Conservation (phyloP, 257 asterid genomes). For the Nicotiana otophora region DNA sequence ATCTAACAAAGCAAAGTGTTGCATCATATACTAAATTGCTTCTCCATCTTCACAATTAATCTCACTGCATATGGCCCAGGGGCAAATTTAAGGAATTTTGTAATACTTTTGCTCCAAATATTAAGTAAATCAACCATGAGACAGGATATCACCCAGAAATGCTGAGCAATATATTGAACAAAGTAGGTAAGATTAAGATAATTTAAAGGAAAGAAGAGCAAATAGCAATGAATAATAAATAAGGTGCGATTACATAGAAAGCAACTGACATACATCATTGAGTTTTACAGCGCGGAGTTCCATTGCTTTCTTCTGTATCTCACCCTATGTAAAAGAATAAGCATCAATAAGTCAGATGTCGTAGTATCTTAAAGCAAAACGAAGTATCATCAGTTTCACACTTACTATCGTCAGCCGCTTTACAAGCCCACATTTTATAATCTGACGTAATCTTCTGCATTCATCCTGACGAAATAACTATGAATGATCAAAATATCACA, state of each 20-base stretch:
- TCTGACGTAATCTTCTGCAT: conserved; percentile 76
- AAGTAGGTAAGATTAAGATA: no score
- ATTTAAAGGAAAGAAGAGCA: background rate
- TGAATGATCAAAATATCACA: background rate
- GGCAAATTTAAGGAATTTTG: no score
- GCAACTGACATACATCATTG: conserved; percentile 38
- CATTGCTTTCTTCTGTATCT: conserved; percentile 66
- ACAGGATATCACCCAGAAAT: no score
- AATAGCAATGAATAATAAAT: background rate
- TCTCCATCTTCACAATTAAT: no score
- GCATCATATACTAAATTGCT: no score
- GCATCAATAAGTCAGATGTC: background rate
- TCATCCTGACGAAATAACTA: conserved; percentile 54
- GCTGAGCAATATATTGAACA: no score
- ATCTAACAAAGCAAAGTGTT: no score
- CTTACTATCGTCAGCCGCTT: conserved; percentile 74
- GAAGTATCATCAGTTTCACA: background rate
- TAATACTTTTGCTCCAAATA: no score
- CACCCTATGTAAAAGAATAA: conserved; percentile 49
- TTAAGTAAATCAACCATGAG: no score
- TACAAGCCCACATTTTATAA: conserved; percentile 76
- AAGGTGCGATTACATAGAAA: background rate
- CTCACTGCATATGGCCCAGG: no score
- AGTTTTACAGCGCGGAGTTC: conserved; percentile 58
- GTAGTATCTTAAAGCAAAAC: background rate